Base-by-base conservation (phyloP, 2,329 filamentous ascomycete species). In the Cryphonectria parasitica region DNA sequence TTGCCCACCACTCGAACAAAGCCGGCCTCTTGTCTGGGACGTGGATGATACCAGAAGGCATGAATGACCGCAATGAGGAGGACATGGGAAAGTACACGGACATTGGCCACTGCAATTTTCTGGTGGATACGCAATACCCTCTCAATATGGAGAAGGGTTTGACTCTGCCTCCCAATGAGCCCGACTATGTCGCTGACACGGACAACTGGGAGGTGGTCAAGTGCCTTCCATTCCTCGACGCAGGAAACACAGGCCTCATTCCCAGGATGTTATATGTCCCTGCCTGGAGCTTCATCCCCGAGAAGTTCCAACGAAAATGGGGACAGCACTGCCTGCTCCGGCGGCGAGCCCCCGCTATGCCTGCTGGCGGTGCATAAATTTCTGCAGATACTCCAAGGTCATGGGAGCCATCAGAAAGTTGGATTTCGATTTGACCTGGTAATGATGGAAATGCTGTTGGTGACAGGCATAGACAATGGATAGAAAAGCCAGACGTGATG, bases 61-160 rank as follows among this genome's bases (percentile, higher is more conserved):
- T 99, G 90, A 99, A 99, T 78, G 94, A 97, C 78, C 88, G 89
- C 73, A 99, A 99, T 77, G 84, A 90, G 74, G 95, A 98, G 80
- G 96, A 99, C 78, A 79, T 87, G 72, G 87, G 89, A 71, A 99
- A 98, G 88, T 97, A 98, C 79, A 91, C 90, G 49, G 90, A 95
- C 72, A 82, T 97, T 60, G 84, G 86, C 39, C 85, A 89, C 68
- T 99, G 96, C 80, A 85, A 89, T 11, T 98, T 97, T 80, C 78
- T 99, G 5, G 91, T 98, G 22, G 96, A 99, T 79, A 97, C 94
- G 0, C 91, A 92, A 72, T 94, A 95, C 76, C 90, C 92, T 0
- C 88, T 77, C 70, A 82, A 84, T 70, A 79, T 74, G n/a, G 80
- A 80, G 19, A 70, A 71, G 22, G 76, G 74, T 0, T 69, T 74